Percentiles rank a stretch among this genome's conserved stretches.
phyloP scores from a whole-genome alignment of 2,329 filamentous ascomycete species.

The Fusarium ramigenum region DNA sequence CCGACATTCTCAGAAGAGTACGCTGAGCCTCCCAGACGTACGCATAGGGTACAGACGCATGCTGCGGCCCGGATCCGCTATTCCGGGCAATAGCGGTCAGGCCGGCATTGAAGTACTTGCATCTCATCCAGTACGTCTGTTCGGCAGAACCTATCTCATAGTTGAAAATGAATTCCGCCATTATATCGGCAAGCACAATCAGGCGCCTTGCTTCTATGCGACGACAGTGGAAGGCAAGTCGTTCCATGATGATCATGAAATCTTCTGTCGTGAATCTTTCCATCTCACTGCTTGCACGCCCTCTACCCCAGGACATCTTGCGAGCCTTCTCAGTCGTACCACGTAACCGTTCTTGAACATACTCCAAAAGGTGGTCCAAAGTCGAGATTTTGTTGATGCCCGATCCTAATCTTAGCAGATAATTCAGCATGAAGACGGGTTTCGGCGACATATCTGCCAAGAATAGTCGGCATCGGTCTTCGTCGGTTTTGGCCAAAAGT shows the following conservation, averaged over 20 bases:
- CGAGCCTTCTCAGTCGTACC: slow-evolving; percentile 11
- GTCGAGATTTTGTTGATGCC: slow-evolving; percentile 37
- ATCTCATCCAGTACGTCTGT: slow-evolving; percentile 43
- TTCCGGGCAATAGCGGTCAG: slow-evolving; percentile 43
- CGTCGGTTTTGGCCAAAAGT: slow-evolving; percentile 43
- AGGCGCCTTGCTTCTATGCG: slow-evolving; percentile 48
- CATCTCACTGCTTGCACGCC: slow-evolving; percentile 21
- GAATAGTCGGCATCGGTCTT: slow-evolving; percentile 47
- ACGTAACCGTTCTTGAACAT: slow-evolving; percentile 35
- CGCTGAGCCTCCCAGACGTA: slow-evolving; percentile 66
- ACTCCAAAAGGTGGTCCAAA: slow-evolving; percentile 42
- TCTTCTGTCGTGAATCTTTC: slow-evolving; percentile 32
- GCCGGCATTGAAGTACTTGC: slow-evolving; percentile 46
- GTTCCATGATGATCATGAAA: slow-evolving; percentile 38
- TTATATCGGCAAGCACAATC: slow-evolving; percentile 43
- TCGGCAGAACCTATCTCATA: slow-evolving; percentile 21
- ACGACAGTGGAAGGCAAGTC: slow-evolving; percentile 45
- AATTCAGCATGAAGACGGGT: slow-evolving; percentile 46
- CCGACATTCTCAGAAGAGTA: slow-evolving; percentile 62
- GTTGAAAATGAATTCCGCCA: slow-evolving; percentile 41
- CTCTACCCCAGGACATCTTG: neutral
- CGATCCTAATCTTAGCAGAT: slow-evolving; percentile 43
- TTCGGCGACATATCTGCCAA: slow-evolving; percentile 36
- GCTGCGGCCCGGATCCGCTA: slow-evolving; percentile 36
- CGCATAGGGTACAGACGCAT: slow-evolving; percentile 41